phyloP scores from a whole-genome alignment of 306 rosid genomes.

The Trifolium subterraneum region DNA sequence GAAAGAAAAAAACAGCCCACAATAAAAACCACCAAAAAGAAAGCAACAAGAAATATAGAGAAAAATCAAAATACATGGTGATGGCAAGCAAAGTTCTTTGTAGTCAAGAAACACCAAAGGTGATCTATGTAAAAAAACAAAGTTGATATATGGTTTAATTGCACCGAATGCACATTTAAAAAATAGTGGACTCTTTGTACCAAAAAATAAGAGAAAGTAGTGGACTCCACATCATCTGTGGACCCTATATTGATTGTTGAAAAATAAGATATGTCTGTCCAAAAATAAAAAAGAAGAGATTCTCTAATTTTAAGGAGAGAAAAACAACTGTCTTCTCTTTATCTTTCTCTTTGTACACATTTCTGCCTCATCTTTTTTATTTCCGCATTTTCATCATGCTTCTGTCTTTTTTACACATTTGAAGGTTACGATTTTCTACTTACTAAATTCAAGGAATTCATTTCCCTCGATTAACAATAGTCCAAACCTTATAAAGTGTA shows the following conservation, averaged over 20 bases:
- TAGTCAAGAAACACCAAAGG: not conserved
- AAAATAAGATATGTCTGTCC: not conserved
- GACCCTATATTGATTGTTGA: not conserved
- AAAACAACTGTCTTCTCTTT: not conserved
- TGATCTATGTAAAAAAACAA: not conserved
- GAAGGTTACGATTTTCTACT: not conserved
- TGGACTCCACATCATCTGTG: not conserved
- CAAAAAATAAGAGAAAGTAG: not conserved
- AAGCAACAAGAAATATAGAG: too few relatives aligned
- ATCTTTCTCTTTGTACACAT: not conserved
- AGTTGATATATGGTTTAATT: not conserved
- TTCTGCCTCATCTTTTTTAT: not conserved
- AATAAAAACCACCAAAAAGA: too few relatives aligned
- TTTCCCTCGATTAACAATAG: not conserved
- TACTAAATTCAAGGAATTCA: not conserved
- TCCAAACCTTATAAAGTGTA: too few relatives aligned
- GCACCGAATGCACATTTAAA: not conserved
- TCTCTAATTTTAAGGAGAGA: not conserved
- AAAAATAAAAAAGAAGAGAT: not conserved
- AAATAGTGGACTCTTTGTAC: not conserved
- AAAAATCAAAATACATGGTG: not conserved
- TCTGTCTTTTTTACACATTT: not conserved
- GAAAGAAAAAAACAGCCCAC: too few relatives aligned
- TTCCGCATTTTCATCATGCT: not conserved
- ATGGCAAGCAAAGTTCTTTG: not conserved